phyloP scores from a whole-genome alignment of 805 yeast species.

The Metschnikowia kunwiensis region DNA sequence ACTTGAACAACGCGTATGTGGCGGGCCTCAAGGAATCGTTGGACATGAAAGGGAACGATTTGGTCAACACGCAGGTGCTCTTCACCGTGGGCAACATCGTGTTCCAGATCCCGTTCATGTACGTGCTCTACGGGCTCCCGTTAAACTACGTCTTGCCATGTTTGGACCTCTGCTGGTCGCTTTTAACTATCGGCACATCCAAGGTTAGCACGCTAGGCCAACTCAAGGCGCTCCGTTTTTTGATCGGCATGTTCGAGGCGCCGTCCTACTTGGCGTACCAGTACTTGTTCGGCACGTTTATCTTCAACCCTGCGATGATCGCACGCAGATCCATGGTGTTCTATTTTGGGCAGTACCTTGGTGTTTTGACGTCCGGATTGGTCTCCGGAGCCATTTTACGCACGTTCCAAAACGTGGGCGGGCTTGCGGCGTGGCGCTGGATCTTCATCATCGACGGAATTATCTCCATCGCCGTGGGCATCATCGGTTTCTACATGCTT shows the following conservation, averaged over 20 bases:
- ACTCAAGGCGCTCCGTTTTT: slow-evolving; percentile 26
- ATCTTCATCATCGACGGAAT: slow-evolving; percentile 19
- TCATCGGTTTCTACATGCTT: slow-evolving; percentile 19
- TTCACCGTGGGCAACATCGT: slow-evolving; percentile 25
- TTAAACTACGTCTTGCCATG: slow-evolving; percentile 21
- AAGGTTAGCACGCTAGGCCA: slow-evolving; percentile 19
- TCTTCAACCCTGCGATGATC: slow-evolving; percentile 25
- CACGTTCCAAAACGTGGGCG: slow-evolving; percentile 12
- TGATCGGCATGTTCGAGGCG: slow-evolving; percentile 27
- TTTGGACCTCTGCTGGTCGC: slow-evolving; percentile 23
- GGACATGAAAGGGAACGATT: slow-evolving; percentile 29
- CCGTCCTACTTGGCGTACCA: slow-evolving; percentile 28
- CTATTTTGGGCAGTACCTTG: slow-evolving; percentile 28
- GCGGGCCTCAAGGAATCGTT: slow-evolving; percentile 24
- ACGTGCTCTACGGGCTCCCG: slow-evolving; percentile 23
- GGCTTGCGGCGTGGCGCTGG: slow-evolving; percentile 20
- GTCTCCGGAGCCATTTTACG: slow-evolving; percentile 24
- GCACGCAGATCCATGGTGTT: slow-evolving; percentile 27
- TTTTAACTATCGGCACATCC: slow-evolving; percentile 22
- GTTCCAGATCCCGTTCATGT: slow-evolving; percentile 27
- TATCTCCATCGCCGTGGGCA: slow-evolving; percentile 16
- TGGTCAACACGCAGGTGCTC: slow-evolving; percentile 26
- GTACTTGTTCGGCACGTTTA: slow-evolving; percentile 24
- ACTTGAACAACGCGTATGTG: slow-evolving; percentile 27
- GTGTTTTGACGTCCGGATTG: slow-evolving; percentile 28